phyloP scores from a whole-genome alignment of 2,329 filamentous ascomycete genomes.

The Sporothrix luriei region DNA sequence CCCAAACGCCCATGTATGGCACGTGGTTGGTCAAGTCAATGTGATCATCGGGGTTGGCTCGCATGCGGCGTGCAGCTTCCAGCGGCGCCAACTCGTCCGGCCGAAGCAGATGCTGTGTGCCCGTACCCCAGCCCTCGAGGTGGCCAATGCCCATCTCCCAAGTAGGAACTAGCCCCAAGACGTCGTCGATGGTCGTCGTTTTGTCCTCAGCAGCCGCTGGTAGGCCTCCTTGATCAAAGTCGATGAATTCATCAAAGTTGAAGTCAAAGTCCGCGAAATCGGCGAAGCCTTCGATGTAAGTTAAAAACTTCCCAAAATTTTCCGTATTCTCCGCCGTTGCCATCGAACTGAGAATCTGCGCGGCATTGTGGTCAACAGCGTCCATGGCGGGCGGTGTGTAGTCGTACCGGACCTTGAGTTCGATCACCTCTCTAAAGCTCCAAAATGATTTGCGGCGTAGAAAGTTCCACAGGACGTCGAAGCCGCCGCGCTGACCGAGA shows the following conservation, averaged over 20 bases:
- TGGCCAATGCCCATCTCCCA: conserved; percentile 56
- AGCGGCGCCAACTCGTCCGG: conserved; percentile 62
- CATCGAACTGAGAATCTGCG: conserved; percentile 8
- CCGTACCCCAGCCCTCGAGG: conserved; percentile 60
- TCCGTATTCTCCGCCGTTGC: not conserved
- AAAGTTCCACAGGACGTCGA: conserved; percentile 61
- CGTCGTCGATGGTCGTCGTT: conserved; percentile 24
- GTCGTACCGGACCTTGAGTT: conserved; percentile 61
- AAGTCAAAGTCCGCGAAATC: not conserved
- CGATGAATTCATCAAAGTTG: not conserved
- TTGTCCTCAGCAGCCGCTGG: not conserved
- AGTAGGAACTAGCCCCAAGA: conserved; percentile 56
- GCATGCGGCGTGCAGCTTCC: conserved; percentile 55
- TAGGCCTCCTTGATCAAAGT: not conserved
- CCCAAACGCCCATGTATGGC: conserved; percentile 64
- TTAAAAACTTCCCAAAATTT: not conserved
- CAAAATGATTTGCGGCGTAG: conserved; percentile 60
- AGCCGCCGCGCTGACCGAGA: conserved; percentile 57
- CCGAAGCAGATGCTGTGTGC: conserved; percentile 51
- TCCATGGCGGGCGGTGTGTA: conserved; percentile 40
- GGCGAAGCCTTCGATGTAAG: not conserved
- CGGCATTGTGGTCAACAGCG: not conserved
- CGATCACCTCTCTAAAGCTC: conserved; percentile 54
- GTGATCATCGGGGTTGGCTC: conserved; percentile 44
- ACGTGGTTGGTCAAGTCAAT: conserved; percentile 52